These are phyloP conservation scores for Guadua angustifolia DNA, from an alignment of 176 grass and related monocot species.

Conservation along the genomic window DNA sequence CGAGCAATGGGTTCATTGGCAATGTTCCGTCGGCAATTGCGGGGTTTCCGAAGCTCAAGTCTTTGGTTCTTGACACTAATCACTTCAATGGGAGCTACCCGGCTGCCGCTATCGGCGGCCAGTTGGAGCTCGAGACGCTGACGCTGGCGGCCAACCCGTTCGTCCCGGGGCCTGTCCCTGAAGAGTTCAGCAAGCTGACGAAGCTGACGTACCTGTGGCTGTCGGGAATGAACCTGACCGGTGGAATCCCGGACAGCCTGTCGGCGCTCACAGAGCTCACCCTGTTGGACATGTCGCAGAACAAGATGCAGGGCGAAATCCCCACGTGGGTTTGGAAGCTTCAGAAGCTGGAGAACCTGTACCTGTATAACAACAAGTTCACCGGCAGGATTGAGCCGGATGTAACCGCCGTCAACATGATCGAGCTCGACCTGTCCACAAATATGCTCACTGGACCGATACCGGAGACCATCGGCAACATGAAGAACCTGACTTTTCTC, in stretches of 20 bases:
- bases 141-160: constrained; percentile 51
- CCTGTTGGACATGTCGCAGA: constrained; percentile 24
- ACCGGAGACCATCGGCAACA: constrained; percentile 39
- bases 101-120: constrained; percentile 17
- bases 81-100: constrained; percentile 58
- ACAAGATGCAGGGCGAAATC: constrained; percentile 44
- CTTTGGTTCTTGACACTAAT: constrained; percentile 37
- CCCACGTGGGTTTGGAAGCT: constrained; percentile 53
- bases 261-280: constrained; percentile 38
- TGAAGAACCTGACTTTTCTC: constrained; percentile 37
- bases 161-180: not conserved
- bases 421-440: constrained; percentile 41
- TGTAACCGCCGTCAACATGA: constrained; percentile 18
- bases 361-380: constrained; percentile 45
- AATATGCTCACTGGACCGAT: constrained; percentile 51
- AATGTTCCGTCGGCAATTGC: too few species aligned
- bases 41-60: constrained; percentile 29
- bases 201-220: constrained; percentile 47
- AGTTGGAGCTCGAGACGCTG: constrained; percentile 33
- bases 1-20: too few species aligned
- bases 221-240: constrained; percentile 33
- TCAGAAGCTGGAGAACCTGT: constrained; percentile 34
- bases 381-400: constrained; percentile 32
- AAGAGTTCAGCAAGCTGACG: constrained; percentile 46
- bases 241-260: constrained; percentile 39